These are phyloP conservation scores for Aspergillus bridgeri DNA, from an alignment of 495 filamentous ascomycete species.

Conservation along the genomic window DNA sequence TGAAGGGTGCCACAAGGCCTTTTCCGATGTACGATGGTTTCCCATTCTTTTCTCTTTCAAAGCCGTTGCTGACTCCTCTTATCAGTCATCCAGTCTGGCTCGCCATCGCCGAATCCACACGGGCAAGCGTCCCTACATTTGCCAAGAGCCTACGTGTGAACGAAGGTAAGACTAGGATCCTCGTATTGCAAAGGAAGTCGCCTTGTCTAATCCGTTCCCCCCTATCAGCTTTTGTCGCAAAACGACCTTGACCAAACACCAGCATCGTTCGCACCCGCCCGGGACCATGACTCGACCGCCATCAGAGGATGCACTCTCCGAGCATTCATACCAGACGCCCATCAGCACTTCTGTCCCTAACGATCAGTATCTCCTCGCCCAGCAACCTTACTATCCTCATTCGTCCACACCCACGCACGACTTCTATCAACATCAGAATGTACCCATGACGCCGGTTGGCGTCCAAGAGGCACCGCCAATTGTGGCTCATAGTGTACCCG, in stretches of 20 bases:
- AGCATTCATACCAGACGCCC: conserved; percentile 34
- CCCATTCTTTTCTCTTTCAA: background rate
- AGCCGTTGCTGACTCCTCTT: background rate
- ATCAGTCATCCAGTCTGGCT: conserved; percentile 80
- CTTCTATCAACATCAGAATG: conserved; percentile 35
- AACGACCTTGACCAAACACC: conserved; percentile 84
- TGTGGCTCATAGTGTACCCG: conserved; percentile 29
- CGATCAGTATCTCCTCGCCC: conserved; percentile 40
- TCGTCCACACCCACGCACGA: conserved; percentile 37
- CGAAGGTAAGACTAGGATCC: conserved; percentile 58
- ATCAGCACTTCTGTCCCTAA: conserved; percentile 24
- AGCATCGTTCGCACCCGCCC: conserved; percentile 63
- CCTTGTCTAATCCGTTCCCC: conserved; percentile 3
- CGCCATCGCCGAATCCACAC: conserved; percentile 85
- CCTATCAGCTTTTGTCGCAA: conserved; percentile 75
- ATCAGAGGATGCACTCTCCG: conserved; percentile 41
- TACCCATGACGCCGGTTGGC: conserved; percentile 32
- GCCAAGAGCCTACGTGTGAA: conserved; percentile 70
- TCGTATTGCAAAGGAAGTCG: background rate
- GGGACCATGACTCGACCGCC: conserved; percentile 47
- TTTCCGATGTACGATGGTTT: conserved; percentile 69
- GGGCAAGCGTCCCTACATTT: conserved; percentile 81
- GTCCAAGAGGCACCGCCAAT: conserved; percentile 32
- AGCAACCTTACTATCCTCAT: conserved; percentile 39
- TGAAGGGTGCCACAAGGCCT: conserved; percentile 75